Evolutionary conservation across 352 stramenopile species (phyloP).

Genomic region (Phytophthora quininea): DNA sequence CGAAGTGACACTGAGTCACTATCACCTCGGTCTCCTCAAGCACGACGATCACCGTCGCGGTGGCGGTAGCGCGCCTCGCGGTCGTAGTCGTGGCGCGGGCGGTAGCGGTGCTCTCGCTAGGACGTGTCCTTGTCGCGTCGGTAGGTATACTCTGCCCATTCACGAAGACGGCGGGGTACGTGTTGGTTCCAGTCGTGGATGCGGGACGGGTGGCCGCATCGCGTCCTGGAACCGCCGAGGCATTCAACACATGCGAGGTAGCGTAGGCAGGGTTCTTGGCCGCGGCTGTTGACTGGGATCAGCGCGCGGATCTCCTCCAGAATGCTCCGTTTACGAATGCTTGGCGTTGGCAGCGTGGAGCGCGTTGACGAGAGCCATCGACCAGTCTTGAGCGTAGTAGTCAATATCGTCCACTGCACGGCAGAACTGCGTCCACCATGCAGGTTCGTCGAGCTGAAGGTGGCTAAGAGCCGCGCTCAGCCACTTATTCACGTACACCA

Average conservation of each 20-base stretch:
- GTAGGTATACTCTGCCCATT: neutral
- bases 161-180: neutral
- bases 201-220: neutral
- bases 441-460: neutral
- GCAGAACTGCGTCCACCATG: neutral
- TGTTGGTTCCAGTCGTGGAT: neutral
- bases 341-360: neutral
- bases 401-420: neutral
- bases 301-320: neutral
- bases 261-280: neutral
- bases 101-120: neutral
- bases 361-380: neutral
- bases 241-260: neutral
- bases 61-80: too few species aligned
- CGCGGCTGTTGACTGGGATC: neutral
- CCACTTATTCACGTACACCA: neutral
- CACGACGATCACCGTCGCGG: too few species aligned
- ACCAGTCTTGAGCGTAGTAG: neutral
- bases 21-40: neutral
- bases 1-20: neutral
- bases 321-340: neutral
- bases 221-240: neutral
- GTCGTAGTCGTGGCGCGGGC: too few species aligned
- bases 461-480: neutral
- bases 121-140: neutral